These are phyloP conservation scores for Leucocoprinus sp. DNA, from an alignment of 768 basidiomycete genomes.

Conservation along the genomic window DNA sequence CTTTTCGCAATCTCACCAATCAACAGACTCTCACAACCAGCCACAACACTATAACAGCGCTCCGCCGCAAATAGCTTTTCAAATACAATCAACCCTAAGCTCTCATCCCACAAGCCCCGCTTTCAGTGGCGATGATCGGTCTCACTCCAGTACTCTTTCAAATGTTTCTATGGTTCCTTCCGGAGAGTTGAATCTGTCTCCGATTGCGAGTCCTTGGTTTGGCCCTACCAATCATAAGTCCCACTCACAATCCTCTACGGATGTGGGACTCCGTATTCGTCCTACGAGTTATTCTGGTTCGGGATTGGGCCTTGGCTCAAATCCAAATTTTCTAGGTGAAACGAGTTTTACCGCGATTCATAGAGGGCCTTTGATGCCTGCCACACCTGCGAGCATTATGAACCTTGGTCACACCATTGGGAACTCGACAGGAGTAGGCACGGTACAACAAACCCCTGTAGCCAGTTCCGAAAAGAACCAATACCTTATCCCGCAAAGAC, in stretches of 20 bases:
- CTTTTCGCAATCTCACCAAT: constrained; percentile 9
- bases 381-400: constrained; percentile 91
- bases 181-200: constrained; percentile 65
- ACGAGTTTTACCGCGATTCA: neutral
- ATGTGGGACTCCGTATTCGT: neutral
- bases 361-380: constrained; percentile 43
- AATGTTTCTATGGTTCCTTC: constrained; percentile 19
- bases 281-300: constrained; percentile 3
- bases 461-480: too few species aligned
- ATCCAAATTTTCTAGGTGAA: neutral
- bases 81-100: constrained; percentile 16
- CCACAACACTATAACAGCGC: constrained; percentile 19
- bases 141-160: constrained; percentile 16
- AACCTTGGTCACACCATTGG: constrained; percentile 55
- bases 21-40: constrained; percentile 15
- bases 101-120: constrained; percentile 13
- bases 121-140: constrained; percentile 21
- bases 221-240: constrained; percentile 32
- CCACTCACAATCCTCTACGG: neutral
- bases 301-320: neutral
- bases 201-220: constrained; percentile 76
- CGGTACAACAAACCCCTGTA: too few species aligned
- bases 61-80: constrained; percentile 68
- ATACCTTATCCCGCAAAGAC: too few species aligned
- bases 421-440: neutral